Evolutionary conservation across 1,284 basidiomycete genomes (phyloP).

Genomic region (Volvariella volvacea): DNA sequence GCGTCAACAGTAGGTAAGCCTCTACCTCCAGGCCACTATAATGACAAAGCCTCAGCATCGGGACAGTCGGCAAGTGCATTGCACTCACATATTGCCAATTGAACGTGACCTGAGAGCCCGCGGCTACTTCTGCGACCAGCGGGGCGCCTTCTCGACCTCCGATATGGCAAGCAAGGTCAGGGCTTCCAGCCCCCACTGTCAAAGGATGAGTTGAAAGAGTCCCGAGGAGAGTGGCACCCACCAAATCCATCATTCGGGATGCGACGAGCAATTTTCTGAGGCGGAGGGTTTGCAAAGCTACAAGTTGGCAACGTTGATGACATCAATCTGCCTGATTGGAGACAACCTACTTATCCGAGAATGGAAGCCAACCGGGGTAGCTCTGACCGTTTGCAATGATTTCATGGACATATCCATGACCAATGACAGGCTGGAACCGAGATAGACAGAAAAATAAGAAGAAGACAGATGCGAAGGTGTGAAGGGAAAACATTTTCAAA

Average conservation of each 20-base stretch:
- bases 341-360: slow-evolving; percentile 27
- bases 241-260: slow-evolving; percentile 26
- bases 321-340: neutral
- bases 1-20: neutral
- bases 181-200: slow-evolving; percentile 19
- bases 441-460: neutral
- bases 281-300: slow-evolving; percentile 20
- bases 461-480: neutral
- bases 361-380: slow-evolving; percentile 31
- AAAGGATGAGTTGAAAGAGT: neutral
- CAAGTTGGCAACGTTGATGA: neutral
- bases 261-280: slow-evolving; percentile 24
- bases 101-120: slow-evolving; percentile 28
- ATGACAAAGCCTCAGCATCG: neutral
- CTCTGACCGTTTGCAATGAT: slow-evolving; percentile 21
- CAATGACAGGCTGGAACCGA: neutral
- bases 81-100: slow-evolving; percentile 29
- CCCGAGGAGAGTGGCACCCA: slow-evolving; percentile 11
- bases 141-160: slow-evolving; percentile 24
- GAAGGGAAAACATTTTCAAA: neutral
- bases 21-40: slow-evolving; percentile 30
- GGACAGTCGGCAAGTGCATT: neutral
- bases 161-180: slow-evolving; percentile 27
- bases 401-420: slow-evolving; percentile 12
- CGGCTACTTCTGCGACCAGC: slow-evolving; percentile 21